Conservation (phyloP, 2,329 filamentous ascomycete species). For the Fusarium domesticum region DNA sequence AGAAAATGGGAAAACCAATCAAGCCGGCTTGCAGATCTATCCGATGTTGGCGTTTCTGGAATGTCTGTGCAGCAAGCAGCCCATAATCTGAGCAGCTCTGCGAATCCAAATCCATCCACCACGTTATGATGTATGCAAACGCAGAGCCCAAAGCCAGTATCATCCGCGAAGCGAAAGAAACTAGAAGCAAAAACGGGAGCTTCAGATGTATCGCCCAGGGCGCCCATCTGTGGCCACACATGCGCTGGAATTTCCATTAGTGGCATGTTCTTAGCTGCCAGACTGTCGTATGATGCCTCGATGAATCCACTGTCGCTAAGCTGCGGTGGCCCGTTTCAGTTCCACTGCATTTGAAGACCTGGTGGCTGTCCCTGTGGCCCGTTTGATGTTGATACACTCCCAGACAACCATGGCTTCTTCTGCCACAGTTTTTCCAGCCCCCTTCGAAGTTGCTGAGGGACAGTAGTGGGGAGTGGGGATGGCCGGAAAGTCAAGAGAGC, state of each 20-base stretch:
- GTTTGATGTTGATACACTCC: not conserved
- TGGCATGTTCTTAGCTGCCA: slow-evolving; percentile 1
- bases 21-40: no score
- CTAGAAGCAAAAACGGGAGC: not conserved
- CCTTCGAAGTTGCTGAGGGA: no score
- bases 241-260: not conserved
- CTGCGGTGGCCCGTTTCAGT: not conserved
- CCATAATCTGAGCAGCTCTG: slow-evolving; percentile 3
- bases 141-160: slow-evolving; percentile 4
- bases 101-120: slow-evolving; percentile 5
- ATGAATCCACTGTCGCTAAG: not conserved
- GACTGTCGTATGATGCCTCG: not conserved
- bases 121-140: slow-evolving; percentile 7
- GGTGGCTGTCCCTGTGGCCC: not conserved
- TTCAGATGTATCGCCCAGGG: not conserved
- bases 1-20: not conserved
- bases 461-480: no score
- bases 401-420: slow-evolving; percentile 5
- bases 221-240: not conserved
- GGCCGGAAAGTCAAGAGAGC: slow-evolving; percentile 3
- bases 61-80: not conserved
- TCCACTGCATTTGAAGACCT: slow-evolving; percentile 3
- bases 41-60: not conserved
- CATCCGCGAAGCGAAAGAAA: slow-evolving; percentile 4
- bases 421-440: not conserved